Conservation (phyloP, 495 filamentous ascomycete genomes). For the Podospora fimiseda region DNA sequence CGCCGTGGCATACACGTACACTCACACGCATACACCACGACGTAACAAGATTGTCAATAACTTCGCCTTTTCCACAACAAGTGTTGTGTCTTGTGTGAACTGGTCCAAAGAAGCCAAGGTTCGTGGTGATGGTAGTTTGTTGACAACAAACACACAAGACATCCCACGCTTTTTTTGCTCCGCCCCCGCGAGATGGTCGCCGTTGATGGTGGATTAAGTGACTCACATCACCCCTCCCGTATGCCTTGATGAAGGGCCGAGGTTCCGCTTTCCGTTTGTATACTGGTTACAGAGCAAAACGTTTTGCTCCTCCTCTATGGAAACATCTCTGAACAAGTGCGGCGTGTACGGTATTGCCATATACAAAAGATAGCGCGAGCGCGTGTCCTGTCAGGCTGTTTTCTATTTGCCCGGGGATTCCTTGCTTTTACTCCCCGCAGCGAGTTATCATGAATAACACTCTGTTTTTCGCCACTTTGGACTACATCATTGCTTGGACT, state of each 20-base stretch:
- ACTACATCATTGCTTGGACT: neutral
- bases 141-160: neutral
- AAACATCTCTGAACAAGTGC: no score
- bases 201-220: neutral
- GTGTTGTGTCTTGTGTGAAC: no score
- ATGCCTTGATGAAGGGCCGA: constrained; percentile 2
- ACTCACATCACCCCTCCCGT: constrained; percentile 4
- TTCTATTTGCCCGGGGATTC: no score
- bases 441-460: no score
- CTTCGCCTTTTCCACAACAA: no score
- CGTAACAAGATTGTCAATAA: no score
- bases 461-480: neutral
- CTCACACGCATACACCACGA: neutral
- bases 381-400: neutral
- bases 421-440: no score
- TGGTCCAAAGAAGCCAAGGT: no score
- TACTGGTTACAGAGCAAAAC: neutral
- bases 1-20: neutral
- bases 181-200: neutral
- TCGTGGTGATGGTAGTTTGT: neutral
- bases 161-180: neutral
- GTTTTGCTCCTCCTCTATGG: no score
- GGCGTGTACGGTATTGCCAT: no score
- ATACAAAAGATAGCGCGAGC: neutral
- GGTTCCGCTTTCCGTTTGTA: neutral